Evolutionary conservation across 805 yeast genomes (phyloP).

Genomic region (Myxozyma melibiosi): DNA sequence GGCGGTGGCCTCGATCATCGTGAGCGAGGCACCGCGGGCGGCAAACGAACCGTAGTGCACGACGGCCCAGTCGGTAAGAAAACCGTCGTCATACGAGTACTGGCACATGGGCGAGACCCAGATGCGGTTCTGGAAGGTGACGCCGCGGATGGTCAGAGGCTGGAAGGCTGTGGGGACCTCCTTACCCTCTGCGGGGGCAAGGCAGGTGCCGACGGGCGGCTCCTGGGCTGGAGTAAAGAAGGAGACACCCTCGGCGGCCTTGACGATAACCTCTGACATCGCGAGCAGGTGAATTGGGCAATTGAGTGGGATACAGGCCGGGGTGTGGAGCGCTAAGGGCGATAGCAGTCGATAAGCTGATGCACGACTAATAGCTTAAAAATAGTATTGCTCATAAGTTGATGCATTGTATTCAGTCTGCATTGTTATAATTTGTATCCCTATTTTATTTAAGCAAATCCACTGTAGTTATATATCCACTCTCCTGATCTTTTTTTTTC

Average conservation of each 20-base stretch:
- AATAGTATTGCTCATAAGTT: too few relatives aligned
- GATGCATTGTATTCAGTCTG: too few relatives aligned
- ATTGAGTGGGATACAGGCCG: too few relatives aligned
- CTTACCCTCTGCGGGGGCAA: slow-evolving; percentile 31
- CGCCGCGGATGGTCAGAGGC: slow-evolving; percentile 48
- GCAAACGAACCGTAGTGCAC: slow-evolving; percentile 55
- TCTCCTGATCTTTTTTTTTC: too few relatives aligned
- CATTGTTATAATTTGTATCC: too few relatives aligned
- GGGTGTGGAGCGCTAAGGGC: too few relatives aligned
- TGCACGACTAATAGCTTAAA: too few relatives aligned
- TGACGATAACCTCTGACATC: slow-evolving; percentile 1
- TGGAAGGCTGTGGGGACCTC: slow-evolving; percentile 47
- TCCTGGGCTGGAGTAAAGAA: slow-evolving; percentile 43
- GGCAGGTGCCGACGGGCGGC: slow-evolving; percentile 44
- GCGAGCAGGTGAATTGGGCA: too few relatives aligned
- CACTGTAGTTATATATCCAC: too few relatives aligned
- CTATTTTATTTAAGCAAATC: too few relatives aligned
- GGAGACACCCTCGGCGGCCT: slow-evolving; percentile 22
- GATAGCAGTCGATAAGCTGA: too few relatives aligned
- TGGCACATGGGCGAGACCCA: slow-evolving; percentile 49
- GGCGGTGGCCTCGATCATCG: slow-evolving; percentile 52
- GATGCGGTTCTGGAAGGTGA: slow-evolving; percentile 52
- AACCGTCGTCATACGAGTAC: slow-evolving; percentile 50
- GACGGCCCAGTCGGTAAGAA: slow-evolving; percentile 51
- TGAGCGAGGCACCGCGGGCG: slow-evolving; percentile 53